These are phyloP conservation scores for Cladosporium sp. DNA, from an alignment of 2,329 filamentous ascomycete species.

Conservation along the genomic window DNA sequence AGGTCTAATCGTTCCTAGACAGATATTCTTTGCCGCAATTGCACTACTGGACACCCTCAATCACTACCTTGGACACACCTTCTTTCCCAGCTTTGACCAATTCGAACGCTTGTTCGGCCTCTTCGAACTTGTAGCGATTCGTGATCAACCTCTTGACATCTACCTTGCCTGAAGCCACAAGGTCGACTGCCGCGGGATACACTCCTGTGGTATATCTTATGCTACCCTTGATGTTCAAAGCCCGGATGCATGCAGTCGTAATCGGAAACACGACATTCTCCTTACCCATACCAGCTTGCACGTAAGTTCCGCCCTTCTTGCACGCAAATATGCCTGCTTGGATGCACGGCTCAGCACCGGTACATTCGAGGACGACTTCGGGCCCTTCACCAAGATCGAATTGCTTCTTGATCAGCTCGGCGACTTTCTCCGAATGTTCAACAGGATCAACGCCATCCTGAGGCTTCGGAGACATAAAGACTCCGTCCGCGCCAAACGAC, in stretches of 20 bases:
- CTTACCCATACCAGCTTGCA: conserved; percentile 86
- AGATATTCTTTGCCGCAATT: not conserved
- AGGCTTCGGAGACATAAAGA: conserved; percentile 27
- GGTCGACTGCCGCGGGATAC: conserved; percentile 74
- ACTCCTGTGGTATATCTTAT: conserved; percentile 49
- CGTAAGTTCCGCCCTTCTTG: conserved; percentile 67
- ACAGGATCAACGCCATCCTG: conserved; percentile 32
- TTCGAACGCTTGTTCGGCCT: conserved; percentile 80
- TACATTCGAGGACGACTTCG: conserved; percentile 76
- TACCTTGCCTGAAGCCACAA: conserved; percentile 68
- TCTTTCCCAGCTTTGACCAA: conserved; percentile 61
- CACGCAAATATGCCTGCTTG: conserved; percentile 69
- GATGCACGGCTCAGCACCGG: conserved; percentile 73
- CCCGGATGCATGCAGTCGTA: conserved; percentile 80
- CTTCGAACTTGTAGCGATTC: conserved; percentile 67
- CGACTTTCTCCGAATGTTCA: conserved; percentile 28
- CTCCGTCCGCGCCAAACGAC: conserved; percentile 35
- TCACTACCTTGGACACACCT: conserved; percentile 43
- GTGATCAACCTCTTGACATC: conserved; percentile 72
- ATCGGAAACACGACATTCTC: conserved; percentile 84
- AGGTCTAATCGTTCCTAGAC: no score
- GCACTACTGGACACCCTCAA: conserved; percentile 34
- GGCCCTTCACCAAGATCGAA: conserved; percentile 48
- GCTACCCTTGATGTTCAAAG: conserved; percentile 78
- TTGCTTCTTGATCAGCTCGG: conserved; percentile 18